These are phyloP conservation scores for Thalassiosira mediterranea DNA, from an alignment of 352 stramenopile species.

Conservation along the genomic window DNA sequence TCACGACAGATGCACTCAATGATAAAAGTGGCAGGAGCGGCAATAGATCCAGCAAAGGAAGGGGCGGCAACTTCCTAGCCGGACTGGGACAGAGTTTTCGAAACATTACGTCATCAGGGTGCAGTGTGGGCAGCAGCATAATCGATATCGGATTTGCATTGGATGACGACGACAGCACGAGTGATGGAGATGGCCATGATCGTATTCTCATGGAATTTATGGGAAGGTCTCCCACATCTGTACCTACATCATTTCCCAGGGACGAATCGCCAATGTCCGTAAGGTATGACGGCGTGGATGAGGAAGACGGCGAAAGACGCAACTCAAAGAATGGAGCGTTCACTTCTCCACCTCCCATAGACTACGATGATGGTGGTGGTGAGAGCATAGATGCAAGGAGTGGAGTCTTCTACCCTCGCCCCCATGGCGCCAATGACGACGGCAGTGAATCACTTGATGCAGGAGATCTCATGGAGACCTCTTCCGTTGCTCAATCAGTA, in stretches of 20 bases:
- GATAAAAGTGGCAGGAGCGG: background rate
- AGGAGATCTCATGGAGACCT: too few species aligned
- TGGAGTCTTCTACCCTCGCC: conserved; percentile 21
- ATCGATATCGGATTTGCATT: background rate
- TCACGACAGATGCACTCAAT: too few species aligned
- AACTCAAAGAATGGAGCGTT: too few species aligned
- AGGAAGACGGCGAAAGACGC: background rate
- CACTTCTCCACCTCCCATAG: too few species aligned
- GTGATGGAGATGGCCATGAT: too few species aligned
- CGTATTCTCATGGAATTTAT: too few species aligned
- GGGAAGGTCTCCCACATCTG: too few species aligned
- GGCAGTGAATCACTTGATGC: too few species aligned
- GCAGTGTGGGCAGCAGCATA: conserved; percentile 11
- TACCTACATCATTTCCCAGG: too few species aligned
- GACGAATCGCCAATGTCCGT: background rate
- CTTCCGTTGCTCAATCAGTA: too few species aligned
- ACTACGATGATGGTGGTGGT: too few species aligned
- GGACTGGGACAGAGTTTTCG: background rate
- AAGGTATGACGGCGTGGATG: background rate
- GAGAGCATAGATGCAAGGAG: conserved; percentile 4
- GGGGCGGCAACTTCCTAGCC: background rate
- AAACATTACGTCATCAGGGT: background rate
- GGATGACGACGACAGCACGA: conserved; percentile 1
- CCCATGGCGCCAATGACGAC: background rate
- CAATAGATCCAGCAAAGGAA: background rate